Evolutionary conservation across 257 asterid genomes (phyloP).

Genomic region (Pogostemon cablin): DNA sequence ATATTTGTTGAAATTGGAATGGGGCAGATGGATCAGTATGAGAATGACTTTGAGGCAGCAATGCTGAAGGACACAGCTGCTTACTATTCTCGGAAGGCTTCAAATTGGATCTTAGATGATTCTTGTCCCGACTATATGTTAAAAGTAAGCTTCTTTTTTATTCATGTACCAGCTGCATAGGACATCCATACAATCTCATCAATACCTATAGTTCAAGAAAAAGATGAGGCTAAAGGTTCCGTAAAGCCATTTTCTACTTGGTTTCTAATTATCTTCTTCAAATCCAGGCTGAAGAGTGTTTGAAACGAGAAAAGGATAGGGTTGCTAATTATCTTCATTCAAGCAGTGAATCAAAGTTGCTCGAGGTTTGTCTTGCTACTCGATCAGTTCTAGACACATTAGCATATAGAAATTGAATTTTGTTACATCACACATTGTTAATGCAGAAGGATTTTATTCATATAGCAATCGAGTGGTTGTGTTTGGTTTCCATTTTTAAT

Average conservation of each 20-base stretch:
- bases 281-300: slow-evolving; percentile 87
- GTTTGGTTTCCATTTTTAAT: not conserved
- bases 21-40: slow-evolving; percentile 90
- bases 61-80: slow-evolving; percentile 87
- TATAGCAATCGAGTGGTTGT: not conserved
- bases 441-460: not conserved
- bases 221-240: not conserved
- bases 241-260: not conserved
- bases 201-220: not conserved
- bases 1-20: slow-evolving; percentile 97
- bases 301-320: slow-evolving; percentile 90
- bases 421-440: slow-evolving; percentile 4
- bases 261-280: slow-evolving; percentile 29
- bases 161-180: not conserved
- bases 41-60: slow-evolving; percentile 85
- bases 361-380: slow-evolving; percentile 70
- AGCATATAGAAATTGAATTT: slow-evolving; percentile 18
- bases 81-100: slow-evolving; percentile 96
- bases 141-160: slow-evolving; percentile 49
- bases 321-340: slow-evolving; percentile 93
- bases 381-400: slow-evolving; percentile 23
- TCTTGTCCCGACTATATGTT: slow-evolving; percentile 98
- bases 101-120: slow-evolving; percentile 96
- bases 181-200: not conserved
- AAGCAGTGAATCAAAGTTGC: slow-evolving; percentile 93